phyloP scores from a whole-genome alignment of 768 basidiomycete species.

The Leccinum pellstonianum region DNA sequence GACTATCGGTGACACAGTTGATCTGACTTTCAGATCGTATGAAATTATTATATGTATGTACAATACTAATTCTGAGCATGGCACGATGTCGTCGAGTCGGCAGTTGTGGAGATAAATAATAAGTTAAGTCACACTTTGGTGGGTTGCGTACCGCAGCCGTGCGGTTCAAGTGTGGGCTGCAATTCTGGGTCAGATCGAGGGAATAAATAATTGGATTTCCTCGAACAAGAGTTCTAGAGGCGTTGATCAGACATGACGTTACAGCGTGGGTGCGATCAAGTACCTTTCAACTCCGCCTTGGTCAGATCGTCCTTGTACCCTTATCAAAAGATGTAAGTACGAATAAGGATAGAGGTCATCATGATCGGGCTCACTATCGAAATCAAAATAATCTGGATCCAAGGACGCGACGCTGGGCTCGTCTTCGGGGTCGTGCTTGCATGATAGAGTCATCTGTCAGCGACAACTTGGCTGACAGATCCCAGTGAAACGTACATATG shows the following conservation, averaged over 20 bases:
- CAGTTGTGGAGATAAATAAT: neutral
- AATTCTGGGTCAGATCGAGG: constrained; percentile 47
- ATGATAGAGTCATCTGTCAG: constrained; percentile 7
- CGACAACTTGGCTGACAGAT: neutral
- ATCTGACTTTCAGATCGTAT: constrained; percentile 14
- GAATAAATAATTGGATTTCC: constrained; percentile 76
- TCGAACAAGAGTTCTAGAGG: constrained; percentile 67
- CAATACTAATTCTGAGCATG: constrained; percentile 12
- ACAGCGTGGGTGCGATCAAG: neutral
- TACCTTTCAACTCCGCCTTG: constrained; percentile 70
- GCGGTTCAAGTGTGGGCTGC: neutral
- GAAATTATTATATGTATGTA: constrained; percentile 27
- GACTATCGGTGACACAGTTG: neutral
- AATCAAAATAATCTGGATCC: constrained; percentile 85
- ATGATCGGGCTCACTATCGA: constrained; percentile 59
- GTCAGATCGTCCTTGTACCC: constrained; percentile 74
- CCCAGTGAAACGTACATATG: constrained; percentile 52
- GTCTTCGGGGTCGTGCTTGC: constrained; percentile 82
- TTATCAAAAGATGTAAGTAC: constrained; percentile 25
- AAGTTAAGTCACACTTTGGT: neutral
- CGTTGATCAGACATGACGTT: constrained; percentile 8
- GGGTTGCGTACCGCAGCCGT: neutral
- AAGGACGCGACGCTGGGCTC: constrained; percentile 82
- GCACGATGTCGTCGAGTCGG: constrained; percentile 1
- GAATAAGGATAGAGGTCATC: neutral